Percentiles rank a stretch among this genome's conserved stretches.
phyloP scores from a whole-genome alignment of 805 yeast genomes.

The Saturnispora besseyi region DNA sequence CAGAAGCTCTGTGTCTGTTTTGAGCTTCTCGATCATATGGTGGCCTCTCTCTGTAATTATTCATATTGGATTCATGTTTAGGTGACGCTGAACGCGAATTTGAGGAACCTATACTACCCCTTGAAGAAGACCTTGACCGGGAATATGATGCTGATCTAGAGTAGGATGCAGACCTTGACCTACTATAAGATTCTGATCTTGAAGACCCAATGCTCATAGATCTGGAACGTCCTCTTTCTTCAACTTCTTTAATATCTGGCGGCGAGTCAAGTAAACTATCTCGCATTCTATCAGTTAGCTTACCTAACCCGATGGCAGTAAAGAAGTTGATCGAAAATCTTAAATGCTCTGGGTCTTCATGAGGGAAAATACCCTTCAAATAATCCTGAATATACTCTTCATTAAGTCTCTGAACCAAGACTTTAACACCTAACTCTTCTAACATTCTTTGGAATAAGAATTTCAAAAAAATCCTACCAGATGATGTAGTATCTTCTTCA shows the following conservation, averaged over 20 bases:
- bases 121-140: constrained; percentile 3
- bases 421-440: constrained; percentile 59
- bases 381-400: constrained; percentile 44
- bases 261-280: constrained; percentile 23
- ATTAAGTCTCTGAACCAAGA: constrained; percentile 39
- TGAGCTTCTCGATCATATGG: neutral
- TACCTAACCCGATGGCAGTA: constrained; percentile 87
- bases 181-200: constrained; percentile 15
- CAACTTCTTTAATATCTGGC: constrained; percentile 14
- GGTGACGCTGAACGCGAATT: constrained; percentile 14
- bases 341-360: constrained; percentile 38
- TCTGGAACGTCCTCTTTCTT: constrained; percentile 5
- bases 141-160: constrained; percentile 14
- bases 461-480: constrained; percentile 73
- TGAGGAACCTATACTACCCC: constrained; percentile 3
- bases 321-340: constrained; percentile 83
- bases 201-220: constrained; percentile 1
- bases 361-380: constrained; percentile 59
- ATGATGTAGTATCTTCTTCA: constrained; percentile 67
- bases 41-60: neutral
- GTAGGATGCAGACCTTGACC: constrained; percentile 12
- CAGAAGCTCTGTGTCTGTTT: neutral
- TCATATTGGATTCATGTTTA: neutral
- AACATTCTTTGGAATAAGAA: constrained; percentile 72
- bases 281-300: constrained; percentile 77